phyloP scores from a whole-genome alignment of 306 rosid species.

The Argentina anserina region DNA sequence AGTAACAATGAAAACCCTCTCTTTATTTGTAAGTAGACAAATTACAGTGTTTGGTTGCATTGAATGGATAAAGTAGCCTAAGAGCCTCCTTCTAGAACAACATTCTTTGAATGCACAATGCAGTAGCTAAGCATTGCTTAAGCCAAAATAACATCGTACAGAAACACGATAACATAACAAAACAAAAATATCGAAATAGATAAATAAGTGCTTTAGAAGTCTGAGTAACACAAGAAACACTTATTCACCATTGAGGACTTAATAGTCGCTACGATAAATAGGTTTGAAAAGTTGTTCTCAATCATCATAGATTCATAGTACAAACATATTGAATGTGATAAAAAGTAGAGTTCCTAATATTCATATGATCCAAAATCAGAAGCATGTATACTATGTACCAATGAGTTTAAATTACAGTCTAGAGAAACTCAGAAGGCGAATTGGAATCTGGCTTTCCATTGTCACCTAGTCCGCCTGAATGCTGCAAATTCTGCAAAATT shows the following conservation, averaged over 20 bases:
- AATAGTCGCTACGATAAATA: not conserved
- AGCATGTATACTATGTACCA: not conserved
- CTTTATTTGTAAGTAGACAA: not conserved
- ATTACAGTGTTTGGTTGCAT: not conserved
- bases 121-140: not conserved
- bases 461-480: slow-evolving; percentile 56
- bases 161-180: not conserved
- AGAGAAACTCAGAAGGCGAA: slow-evolving; percentile 72
- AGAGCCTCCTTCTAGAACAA: not conserved
- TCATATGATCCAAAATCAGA: too few species aligned
- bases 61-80: not conserved
- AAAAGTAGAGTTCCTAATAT: too few species aligned
- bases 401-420: not conserved
- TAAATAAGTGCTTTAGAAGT: slow-evolving; percentile 11
- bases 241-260: slow-evolving; percentile 13
- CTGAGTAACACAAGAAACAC: not conserved
- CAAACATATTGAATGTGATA: not conserved
- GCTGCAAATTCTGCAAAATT: slow-evolving; percentile 76
- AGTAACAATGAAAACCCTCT: not conserved
- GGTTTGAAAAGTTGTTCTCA: not conserved
- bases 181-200: slow-evolving; percentile 11
- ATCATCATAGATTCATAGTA: not conserved
- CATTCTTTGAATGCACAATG: too few species aligned
- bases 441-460: slow-evolving; percentile 70
- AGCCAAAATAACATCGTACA: not conserved